Evolutionary conservation across 2,329 filamentous ascomycete species (phyloP).

Genomic region (Phialophora chinensis): DNA sequence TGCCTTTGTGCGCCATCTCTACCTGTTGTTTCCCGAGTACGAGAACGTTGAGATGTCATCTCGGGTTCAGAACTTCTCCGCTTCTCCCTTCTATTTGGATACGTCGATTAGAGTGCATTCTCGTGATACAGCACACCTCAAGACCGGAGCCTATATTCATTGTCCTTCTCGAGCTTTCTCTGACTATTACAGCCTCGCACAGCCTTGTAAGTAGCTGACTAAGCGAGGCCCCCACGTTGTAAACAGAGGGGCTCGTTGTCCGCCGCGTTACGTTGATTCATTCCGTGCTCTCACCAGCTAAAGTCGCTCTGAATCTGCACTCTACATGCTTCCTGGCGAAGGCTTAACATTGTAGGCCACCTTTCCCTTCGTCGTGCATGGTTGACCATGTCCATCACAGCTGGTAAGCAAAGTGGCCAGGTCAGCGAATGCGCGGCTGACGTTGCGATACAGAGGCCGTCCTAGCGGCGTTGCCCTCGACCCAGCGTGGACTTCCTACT

Average conservation of each 20-base stretch:
- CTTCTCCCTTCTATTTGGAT: too few species aligned
- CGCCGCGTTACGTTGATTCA: background rate
- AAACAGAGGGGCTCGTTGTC: background rate
- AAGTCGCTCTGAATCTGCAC: background rate
- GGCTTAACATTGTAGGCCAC: background rate
- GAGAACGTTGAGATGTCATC: background rate
- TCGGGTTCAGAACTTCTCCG: background rate
- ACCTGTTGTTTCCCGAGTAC: background rate
- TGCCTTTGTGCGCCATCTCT: background rate
- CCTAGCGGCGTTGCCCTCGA: slow-evolving; percentile 83
- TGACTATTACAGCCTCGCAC: background rate
- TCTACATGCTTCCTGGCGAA: background rate
- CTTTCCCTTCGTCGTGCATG: slow-evolving; percentile 18
- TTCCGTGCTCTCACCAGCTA: background rate
- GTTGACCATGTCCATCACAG: slow-evolving; percentile 52
- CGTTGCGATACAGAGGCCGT: slow-evolving; percentile 64
- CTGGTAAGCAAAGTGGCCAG: slow-evolving; percentile 44
- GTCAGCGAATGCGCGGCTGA: background rate
- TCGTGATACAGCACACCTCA: background rate
- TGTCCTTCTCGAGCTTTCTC: background rate
- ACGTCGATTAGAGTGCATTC: too few species aligned
- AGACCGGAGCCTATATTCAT: background rate
- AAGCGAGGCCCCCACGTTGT: background rate
- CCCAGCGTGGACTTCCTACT: slow-evolving; percentile 83
- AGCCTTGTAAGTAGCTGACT: background rate